Percentiles rank a stretch among this genome's conserved stretches.
Conservation (phyloP, 225 moss, liverwort and hornwort genomes). For the Climacium dendroides region DNA sequence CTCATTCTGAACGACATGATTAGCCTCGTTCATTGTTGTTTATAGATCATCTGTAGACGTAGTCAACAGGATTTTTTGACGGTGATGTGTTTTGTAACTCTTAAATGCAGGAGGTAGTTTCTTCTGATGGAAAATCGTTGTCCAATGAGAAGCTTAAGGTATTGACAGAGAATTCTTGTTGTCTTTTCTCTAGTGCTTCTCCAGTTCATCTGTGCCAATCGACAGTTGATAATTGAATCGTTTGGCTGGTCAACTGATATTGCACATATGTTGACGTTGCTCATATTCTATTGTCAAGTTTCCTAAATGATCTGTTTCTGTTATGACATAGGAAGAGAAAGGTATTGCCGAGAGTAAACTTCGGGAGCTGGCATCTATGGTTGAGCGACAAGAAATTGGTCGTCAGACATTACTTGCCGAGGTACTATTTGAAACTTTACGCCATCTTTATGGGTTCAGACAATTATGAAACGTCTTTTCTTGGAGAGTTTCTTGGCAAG, state of each 20-base stretch:
- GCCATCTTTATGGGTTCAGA: not conserved
- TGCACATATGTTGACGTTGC: not conserved
- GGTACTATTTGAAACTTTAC: slow-evolving; percentile 12
- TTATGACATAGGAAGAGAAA: slow-evolving; percentile 38
- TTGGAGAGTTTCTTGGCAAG: not conserved
- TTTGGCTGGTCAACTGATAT: not conserved
- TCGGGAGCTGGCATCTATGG: slow-evolving; percentile 81
- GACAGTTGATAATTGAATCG: not conserved
- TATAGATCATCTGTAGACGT: not conserved
- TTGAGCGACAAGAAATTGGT: slow-evolving; percentile 82
- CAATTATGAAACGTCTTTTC: not conserved
- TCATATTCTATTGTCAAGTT: not conserved
- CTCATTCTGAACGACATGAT: not conserved
- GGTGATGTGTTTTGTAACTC: not conserved
- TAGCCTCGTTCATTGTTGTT: not conserved
- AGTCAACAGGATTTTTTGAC: not conserved
- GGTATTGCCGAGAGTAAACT: slow-evolving; percentile 54
- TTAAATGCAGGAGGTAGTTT: slow-evolving; percentile 4
- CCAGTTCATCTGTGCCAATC: not conserved
- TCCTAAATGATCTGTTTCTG: not conserved
- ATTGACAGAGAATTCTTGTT: not conserved
- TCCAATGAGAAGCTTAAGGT: slow-evolving; percentile 27
- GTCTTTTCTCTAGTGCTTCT: not conserved
- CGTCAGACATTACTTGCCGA: slow-evolving; percentile 81
- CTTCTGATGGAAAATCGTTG: not conserved